A percentile compares a stretch with the other conserved stretches of the same genome.
These are phyloP conservation scores for Chloranthus sessilifolius DNA, from an alignment of 164 flowering plant genomes.

Conservation along the genomic window DNA sequence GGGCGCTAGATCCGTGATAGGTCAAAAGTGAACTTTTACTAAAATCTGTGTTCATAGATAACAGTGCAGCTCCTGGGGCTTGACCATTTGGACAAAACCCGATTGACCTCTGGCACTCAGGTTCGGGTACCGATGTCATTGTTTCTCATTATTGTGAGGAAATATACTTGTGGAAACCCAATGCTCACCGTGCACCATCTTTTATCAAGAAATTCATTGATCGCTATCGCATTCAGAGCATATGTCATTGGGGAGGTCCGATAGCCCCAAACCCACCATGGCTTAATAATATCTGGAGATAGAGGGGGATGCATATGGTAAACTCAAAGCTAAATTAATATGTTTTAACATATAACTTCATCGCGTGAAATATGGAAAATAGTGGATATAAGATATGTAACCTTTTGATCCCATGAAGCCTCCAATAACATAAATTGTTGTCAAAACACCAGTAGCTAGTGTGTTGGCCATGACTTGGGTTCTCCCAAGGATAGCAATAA, in stretches of 20 bases:
- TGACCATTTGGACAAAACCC: no score
- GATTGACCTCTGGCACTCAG: no score
- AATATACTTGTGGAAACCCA: no score
- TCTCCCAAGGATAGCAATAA: conserved; percentile 54
- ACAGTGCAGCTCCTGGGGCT: no score
- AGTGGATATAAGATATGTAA: conserved; percentile 16
- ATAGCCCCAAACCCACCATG: conserved; percentile 60
- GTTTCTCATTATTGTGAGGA: no score
- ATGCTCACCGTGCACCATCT: conserved; percentile 49
- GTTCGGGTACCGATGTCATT: no score
- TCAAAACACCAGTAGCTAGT: conserved; percentile 35
- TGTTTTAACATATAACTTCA: background rate
- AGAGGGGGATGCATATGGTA: conserved; percentile 28
- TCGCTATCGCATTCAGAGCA: conserved; percentile 45
- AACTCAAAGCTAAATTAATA: conserved; percentile 3
- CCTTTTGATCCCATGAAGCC: conserved; percentile 58
- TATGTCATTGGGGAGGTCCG: conserved; percentile 54
- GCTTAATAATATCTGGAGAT: conserved; percentile 36
- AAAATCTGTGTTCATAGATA: no score
- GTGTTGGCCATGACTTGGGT: conserved; percentile 47
- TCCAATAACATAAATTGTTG: conserved; percentile 48
- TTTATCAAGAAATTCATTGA: conserved; percentile 49
- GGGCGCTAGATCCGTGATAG: no score
- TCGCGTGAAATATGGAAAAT: background rate
- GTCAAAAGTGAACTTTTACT: no score